A percentile compares a stretch with the other conserved stretches of the same genome.
phyloP scores from a whole-genome alignment of 2,329 filamentous ascomycete species.

The Thelonectria olida region DNA sequence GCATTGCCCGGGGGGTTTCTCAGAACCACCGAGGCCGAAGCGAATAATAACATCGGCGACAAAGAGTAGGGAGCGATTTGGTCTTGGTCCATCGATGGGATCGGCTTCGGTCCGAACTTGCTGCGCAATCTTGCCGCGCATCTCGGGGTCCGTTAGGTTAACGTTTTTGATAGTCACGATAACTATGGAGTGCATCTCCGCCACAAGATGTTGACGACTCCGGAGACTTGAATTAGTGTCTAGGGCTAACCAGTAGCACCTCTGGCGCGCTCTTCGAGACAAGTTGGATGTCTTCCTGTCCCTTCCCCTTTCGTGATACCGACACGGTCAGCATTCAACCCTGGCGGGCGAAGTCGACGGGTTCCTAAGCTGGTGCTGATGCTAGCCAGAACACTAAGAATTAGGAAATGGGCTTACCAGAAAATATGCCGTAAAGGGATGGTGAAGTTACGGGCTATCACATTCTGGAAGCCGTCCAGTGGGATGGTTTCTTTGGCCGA shows the following conservation, averaged over 20 bases:
- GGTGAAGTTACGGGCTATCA: slow-evolving; percentile 7
- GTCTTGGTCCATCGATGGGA: not conserved
- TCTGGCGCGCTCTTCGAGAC: too few relatives aligned
- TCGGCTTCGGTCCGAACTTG: slow-evolving; percentile 4
- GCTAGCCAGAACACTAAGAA: not conserved
- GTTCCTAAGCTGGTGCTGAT: not conserved
- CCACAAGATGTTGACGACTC: too few relatives aligned
- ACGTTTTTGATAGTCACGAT: too few relatives aligned
- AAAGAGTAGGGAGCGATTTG: slow-evolving; percentile 1
- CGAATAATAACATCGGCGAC: slow-evolving; percentile 10
- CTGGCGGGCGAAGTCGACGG: not conserved
- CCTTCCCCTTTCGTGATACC: not conserved
- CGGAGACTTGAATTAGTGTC: too few relatives aligned
- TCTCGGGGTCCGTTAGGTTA: not conserved
- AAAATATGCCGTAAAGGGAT: slow-evolving; percentile 18
- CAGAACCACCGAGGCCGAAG: slow-evolving; percentile 17
- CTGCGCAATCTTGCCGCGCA: slow-evolving; percentile 15
- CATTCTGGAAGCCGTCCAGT: slow-evolving; percentile 34
- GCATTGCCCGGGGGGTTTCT: slow-evolving; percentile 23
- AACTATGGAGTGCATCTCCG: too few relatives aligned
- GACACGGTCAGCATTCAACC: too few relatives aligned
- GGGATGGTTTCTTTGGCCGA: slow-evolving; percentile 30
- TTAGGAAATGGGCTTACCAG: slow-evolving; percentile 14
- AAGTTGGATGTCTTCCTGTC: not conserved
- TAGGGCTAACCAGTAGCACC: too few relatives aligned